A percentile compares a stretch with the other conserved stretches of the same genome.
phyloP scores from a whole-genome alignment of 2,329 filamentous ascomycete genomes.

The Aspergillus phoenicis region DNA sequence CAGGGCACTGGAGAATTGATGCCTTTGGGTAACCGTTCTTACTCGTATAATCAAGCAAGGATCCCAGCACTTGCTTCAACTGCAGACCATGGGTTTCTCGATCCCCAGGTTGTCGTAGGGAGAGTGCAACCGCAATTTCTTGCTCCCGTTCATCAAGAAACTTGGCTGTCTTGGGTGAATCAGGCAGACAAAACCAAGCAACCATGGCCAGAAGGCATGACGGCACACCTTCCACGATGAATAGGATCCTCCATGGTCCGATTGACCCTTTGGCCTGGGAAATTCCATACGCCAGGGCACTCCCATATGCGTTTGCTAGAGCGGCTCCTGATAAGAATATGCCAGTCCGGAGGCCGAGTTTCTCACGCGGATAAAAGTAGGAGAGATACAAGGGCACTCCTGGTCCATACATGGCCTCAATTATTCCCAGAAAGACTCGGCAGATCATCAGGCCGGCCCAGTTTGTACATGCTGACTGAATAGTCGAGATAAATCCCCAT shows the following conservation, averaged over 20 bases:
- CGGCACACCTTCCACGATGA: slow-evolving; percentile 50
- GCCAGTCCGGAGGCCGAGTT: slow-evolving; percentile 50
- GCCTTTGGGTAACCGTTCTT: not conserved
- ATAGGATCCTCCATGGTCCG: slow-evolving; percentile 46
- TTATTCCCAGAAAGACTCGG: slow-evolving; percentile 18
- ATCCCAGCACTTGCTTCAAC: slow-evolving; percentile 17
- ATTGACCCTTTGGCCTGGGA: slow-evolving; percentile 29
- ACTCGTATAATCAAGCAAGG: slow-evolving; percentile 21
- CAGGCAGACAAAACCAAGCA: slow-evolving; percentile 46
- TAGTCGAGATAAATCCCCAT: slow-evolving; percentile 29
- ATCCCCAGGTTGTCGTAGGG: slow-evolving; percentile 27
- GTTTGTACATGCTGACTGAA: slow-evolving; percentile 24
- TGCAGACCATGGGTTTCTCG: slow-evolving; percentile 23
- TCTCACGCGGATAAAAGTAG: slow-evolving; percentile 54
- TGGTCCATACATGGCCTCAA: slow-evolving; percentile 21
- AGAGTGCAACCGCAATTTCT: slow-evolving; percentile 26
- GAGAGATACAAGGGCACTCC: slow-evolving; percentile 36
- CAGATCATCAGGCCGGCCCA: slow-evolving; percentile 32
- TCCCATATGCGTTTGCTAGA: slow-evolving; percentile 40
- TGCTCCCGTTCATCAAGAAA: slow-evolving; percentile 47
- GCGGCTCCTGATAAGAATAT: slow-evolving; percentile 47
- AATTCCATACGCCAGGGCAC: slow-evolving; percentile 42
- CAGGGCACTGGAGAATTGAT: too few relatives aligned
- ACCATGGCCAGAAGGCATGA: slow-evolving; percentile 42
- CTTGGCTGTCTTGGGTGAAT: slow-evolving; percentile 42